Base-by-base conservation (phyloP, 768 basidiomycete species). In the Mycena albidolilacea region DNA sequence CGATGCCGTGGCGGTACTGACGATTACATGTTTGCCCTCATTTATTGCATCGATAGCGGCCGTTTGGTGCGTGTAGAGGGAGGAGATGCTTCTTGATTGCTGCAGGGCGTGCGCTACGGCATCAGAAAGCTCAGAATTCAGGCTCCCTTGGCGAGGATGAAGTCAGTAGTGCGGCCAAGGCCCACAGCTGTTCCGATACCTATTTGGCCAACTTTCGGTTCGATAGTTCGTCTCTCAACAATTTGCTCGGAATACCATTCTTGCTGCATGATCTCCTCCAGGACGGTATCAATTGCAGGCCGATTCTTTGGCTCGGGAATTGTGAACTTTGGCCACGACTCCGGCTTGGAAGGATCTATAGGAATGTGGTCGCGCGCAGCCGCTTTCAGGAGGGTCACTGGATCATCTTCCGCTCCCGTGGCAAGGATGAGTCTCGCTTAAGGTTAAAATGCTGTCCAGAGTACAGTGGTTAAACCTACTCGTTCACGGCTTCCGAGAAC, bases 1-100 rank as follows among this genome's bases (percentile, higher is more conserved):
- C 5, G 95, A 96, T 8, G 96, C 95, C 9, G 96, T 97, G 74
- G 92, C 93, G 0, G 96, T 97, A 6, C 95, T 96, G 38, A 97
- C 93, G 44, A 97, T 94, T 35, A 96, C 95, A 80, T 95, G 86
- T 67, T 87, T 87, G 8, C 89, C 88, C 63, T 79, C 77, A 15
- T 84, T 81, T 11, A 96, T 84, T 0, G 90, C 87, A 73, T 90
- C 87, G 72, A 97, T 92, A 3, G 96, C 94, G 35, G 85, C 84
- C 12, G 90, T 89, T 82, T 97, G 96, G 69, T 89, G 88, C 12
- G 81, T 90, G 67, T 96, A 97, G 19, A 97, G 79, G 1, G 87
- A 82, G 4, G 80, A 80, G 50, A 97, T 95, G 44, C 88, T 89
- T 70, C 92, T 86, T 0, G 92, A 86, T 21, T 85, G 81, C 58